phyloP scores from a whole-genome alignment of 1,284 basidiomycete genomes.

The Ustilago esculenta region DNA sequence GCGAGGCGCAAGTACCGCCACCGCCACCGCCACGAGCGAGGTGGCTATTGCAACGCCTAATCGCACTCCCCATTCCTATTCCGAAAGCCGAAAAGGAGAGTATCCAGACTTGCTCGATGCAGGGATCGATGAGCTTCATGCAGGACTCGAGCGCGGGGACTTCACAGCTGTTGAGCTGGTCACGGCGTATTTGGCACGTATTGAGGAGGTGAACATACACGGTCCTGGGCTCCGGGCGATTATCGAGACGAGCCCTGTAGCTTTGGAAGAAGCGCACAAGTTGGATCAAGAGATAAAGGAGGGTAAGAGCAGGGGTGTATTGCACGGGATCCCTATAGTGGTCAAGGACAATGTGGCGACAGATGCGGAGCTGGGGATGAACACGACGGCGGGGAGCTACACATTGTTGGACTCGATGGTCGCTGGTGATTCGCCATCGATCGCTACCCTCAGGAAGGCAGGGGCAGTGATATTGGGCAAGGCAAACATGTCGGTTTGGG shows the following conservation, averaged over 20 bases:
- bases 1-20: neutral
- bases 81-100: neutral
- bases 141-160: constrained; percentile 10
- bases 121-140: constrained; percentile 18
- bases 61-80: neutral
- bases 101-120: constrained; percentile 42
- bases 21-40: neutral
- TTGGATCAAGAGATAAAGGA: constrained; percentile 72
- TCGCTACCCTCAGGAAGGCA: constrained; percentile 73
- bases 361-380: constrained; percentile 73
- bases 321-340: constrained; percentile 78
- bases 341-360: constrained; percentile 79
- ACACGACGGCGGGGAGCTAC: constrained; percentile 72
- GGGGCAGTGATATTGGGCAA: constrained; percentile 76
- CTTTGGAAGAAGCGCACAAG: constrained; percentile 68
- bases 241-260: constrained; percentile 75
- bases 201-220: constrained; percentile 74
- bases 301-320: constrained; percentile 71
- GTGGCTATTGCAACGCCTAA: neutral
- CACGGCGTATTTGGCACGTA: constrained; percentile 75
- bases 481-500: constrained; percentile 65
- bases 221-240: constrained; percentile 73
- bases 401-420: constrained; percentile 71
- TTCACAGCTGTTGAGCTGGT: constrained; percentile 32
- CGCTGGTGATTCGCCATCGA: constrained; percentile 74